These are phyloP conservation scores for Dothistroma pini DNA, from an alignment of 2,329 filamentous ascomycete species.

Conservation along the genomic window DNA sequence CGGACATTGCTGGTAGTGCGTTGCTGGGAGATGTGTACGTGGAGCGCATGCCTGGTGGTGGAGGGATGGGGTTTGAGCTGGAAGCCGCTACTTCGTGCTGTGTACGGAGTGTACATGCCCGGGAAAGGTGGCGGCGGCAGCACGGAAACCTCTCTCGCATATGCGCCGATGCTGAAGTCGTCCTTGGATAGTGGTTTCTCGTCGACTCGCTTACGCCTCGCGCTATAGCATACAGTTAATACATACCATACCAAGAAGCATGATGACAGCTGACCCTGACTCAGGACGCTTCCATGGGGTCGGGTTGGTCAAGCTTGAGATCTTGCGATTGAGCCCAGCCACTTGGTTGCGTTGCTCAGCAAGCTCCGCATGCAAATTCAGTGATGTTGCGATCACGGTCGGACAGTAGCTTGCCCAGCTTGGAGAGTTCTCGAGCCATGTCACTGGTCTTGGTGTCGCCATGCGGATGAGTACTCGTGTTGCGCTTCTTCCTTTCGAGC, in stretches of 20 bases:
- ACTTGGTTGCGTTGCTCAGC: background rate
- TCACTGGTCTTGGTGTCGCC: background rate
- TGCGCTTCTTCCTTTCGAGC: too few species aligned
- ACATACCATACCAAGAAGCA: background rate
- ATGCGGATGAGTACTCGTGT: too few species aligned
- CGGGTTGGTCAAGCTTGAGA: background rate
- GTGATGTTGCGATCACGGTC: background rate
- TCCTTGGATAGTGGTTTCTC: background rate
- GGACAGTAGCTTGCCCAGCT: background rate
- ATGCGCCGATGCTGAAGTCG: background rate
- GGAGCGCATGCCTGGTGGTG: too few species aligned
- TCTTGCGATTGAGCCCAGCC: background rate
- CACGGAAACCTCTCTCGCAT: background rate
- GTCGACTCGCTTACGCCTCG: background rate
- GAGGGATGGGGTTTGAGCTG: too few species aligned
- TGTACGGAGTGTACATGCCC: too few species aligned
- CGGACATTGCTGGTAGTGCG: too few species aligned
- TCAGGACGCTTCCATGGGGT: background rate
- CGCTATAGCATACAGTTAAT: background rate
- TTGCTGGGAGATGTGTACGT: too few species aligned
- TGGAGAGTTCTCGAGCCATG: background rate
- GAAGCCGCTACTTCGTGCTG: too few species aligned
- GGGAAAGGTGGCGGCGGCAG: background rate
- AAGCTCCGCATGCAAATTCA: background rate
- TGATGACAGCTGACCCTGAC: background rate